Evolutionary conservation across 2,329 filamentous ascomycete species (phyloP).

Genomic region (Tolypocladium nubicola): DNA sequence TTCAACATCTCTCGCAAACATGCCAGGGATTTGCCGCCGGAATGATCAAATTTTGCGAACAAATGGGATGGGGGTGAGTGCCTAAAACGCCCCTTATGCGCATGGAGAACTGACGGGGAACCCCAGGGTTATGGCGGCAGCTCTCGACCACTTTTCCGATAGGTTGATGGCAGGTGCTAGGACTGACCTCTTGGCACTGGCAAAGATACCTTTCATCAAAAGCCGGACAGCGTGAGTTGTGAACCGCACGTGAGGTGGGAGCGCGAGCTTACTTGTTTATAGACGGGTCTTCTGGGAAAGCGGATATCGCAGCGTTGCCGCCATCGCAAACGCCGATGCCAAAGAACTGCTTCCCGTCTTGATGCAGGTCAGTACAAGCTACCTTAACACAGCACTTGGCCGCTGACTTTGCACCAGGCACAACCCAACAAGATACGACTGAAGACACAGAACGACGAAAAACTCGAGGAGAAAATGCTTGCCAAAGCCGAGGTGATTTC

Average conservation of each 20-base stretch:
- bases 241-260: not conserved
- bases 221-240: conserved; percentile 55
- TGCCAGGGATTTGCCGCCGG: conserved; percentile 71
- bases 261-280: conserved; percentile 1
- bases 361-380: conserved; percentile 41
- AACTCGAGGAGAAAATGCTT: conserved; percentile 52
- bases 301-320: conserved; percentile 57
- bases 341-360: conserved; percentile 61
- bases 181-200: conserved; percentile 58
- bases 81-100: not conserved
- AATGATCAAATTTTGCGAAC: conserved; percentile 69
- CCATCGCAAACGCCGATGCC: conserved; percentile 58
- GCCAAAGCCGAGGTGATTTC: conserved; percentile 59
- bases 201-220: conserved; percentile 66
- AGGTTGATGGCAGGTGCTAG: conserved; percentile 61
- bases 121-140: conserved; percentile 53
- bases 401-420: conserved; percentile 30
- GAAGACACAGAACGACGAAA: conserved; percentile 43
- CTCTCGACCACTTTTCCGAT: conserved; percentile 67
- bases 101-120: conserved; percentile 4
- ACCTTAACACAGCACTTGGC: not conserved
- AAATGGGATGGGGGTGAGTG: conserved; percentile 60
- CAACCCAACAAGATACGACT: conserved; percentile 55
- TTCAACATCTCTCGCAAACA: conserved; percentile 63
- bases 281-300: conserved; percentile 62